phyloP scores from a whole-genome alignment of 2,329 filamentous ascomycete genomes.

The Magnaporthiopsis incrustans region DNA sequence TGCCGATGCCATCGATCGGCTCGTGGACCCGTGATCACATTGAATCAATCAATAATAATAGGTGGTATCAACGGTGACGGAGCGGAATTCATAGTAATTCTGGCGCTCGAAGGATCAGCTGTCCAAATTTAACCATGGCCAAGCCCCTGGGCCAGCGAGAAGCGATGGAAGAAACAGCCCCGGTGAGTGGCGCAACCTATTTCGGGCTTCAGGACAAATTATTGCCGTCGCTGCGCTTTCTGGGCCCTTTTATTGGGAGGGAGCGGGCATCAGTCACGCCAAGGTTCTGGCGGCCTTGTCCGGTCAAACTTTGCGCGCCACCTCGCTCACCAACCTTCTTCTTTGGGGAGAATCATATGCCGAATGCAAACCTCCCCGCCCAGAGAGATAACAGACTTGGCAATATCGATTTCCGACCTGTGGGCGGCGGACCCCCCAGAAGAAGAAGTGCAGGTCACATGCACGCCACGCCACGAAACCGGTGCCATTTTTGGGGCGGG shows the following conservation, averaged over 20 bases:
- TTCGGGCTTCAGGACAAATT: neutral
- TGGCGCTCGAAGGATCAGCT: neutral
- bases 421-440: too few relatives aligned
- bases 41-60: neutral
- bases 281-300: neutral
- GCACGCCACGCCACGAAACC: too few relatives aligned
- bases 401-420: neutral
- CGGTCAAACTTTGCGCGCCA: neutral
- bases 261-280: too few relatives aligned
- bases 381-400: neutral
- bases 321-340: neutral
- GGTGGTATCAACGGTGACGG: too few relatives aligned
- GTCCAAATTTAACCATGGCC: neutral
- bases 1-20: too few relatives aligned
- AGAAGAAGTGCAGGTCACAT: too few relatives aligned
- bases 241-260: too few relatives aligned
- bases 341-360: neutral
- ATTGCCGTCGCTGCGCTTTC: neutral
- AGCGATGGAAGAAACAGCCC: neutral
- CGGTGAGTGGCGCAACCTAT: neutral
- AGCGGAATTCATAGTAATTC: neutral
- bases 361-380: neutral
- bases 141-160: neutral
- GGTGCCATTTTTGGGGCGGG: too few relatives aligned
- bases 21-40: neutral